Evolutionary conservation across 2,329 filamentous ascomycete genomes (phyloP).

Genomic region (Gyromitra esculenta): DNA sequence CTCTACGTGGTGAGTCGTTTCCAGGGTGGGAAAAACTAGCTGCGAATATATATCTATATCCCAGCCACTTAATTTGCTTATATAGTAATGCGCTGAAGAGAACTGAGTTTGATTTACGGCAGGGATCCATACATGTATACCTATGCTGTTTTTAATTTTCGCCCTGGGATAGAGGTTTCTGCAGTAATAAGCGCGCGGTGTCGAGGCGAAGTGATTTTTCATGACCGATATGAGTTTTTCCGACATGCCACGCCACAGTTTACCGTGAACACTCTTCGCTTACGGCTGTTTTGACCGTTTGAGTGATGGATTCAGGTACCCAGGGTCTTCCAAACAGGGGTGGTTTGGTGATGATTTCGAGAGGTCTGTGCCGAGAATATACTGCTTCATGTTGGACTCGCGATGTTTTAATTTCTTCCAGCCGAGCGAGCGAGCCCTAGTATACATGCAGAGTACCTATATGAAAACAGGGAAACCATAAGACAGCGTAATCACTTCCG

Average conservation of each 20-base stretch:
- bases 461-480: background rate
- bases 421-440: no score
- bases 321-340: slow-evolving; percentile 7
- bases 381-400: slow-evolving; percentile 5
- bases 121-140: slow-evolving; percentile 9
- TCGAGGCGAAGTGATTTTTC: slow-evolving; percentile 22
- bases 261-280: slow-evolving; percentile 9
- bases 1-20: slow-evolving; percentile 12
- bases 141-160: background rate
- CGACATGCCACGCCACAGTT: slow-evolving; percentile 5
- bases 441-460: background rate
- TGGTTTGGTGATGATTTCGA: background rate
- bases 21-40: background rate
- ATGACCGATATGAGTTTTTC: slow-evolving; percentile 20
- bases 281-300: slow-evolving; percentile 22
- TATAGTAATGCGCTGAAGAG: slow-evolving; percentile 38
- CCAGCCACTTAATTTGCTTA: slow-evolving; percentile 30
- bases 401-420: background rate
- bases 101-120: slow-evolving; percentile 42
- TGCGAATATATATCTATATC: slow-evolving; percentile 26
- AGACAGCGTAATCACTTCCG: background rate
- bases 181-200: background rate
- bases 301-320: slow-evolving; percentile 32
- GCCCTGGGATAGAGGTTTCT: background rate
- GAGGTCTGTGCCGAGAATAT: background rate